A percentile compares a stretch with the other conserved stretches of the same genome.
phyloP scores from a whole-genome alignment of 2,329 filamentous ascomycete genomes.

The Hymenoscyphus fraxineus region DNA sequence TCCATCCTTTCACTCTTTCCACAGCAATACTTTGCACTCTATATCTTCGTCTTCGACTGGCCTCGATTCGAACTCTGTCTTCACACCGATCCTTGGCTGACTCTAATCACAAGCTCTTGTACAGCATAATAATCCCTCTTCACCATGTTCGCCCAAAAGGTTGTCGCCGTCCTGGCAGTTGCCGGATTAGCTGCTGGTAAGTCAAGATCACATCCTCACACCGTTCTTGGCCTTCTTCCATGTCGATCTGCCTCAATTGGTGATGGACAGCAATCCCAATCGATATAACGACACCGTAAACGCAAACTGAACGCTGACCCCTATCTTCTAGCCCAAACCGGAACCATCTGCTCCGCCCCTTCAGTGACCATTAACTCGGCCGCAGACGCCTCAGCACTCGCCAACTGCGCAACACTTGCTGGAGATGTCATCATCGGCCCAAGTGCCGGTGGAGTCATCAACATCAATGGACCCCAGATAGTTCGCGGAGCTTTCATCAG shows the following conservation, averaged over 20 bases:
- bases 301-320: background rate
- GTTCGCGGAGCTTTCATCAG: conserved; percentile 57
- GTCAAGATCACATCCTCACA: conserved; percentile 11
- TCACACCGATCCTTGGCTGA: conserved; percentile 18
- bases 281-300: background rate
- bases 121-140: conserved; percentile 23
- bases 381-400: conserved; percentile 31
- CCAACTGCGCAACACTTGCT: conserved; percentile 31
- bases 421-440: conserved; percentile 36
- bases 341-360: conserved; percentile 28
- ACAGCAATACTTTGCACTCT: conserved; percentile 15
- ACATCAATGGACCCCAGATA: conserved; percentile 55
- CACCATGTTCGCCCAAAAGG: conserved; percentile 27
- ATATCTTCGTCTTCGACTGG: conserved; percentile 15
- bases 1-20: conserved; percentile 17
- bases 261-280: background rate
- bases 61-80: conserved; percentile 21
- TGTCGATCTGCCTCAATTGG: background rate
- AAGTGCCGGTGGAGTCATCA: conserved; percentile 39
- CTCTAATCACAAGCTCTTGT: conserved; percentile 17
- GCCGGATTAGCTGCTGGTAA: conserved; percentile 28
- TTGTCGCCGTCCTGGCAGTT: conserved; percentile 26
- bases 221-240: background rate
- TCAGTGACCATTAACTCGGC: conserved; percentile 33
- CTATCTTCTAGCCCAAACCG: conserved; percentile 7